phyloP scores from a whole-genome alignment of 108 stramenopile species.

The Conticribra weissflogii region DNA sequence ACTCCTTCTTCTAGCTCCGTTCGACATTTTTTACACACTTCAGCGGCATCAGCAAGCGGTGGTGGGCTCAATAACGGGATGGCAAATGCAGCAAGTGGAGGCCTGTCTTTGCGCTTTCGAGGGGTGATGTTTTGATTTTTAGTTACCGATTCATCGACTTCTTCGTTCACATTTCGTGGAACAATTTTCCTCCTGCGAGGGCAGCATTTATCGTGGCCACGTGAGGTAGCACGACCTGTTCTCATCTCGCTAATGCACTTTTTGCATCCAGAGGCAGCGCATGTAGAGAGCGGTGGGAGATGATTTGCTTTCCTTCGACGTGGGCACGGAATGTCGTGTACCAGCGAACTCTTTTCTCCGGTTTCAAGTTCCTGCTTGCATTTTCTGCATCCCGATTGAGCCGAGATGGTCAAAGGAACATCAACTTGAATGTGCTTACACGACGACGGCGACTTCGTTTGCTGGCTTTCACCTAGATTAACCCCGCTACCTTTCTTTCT shows the following conservation, averaged over 20 bases:
- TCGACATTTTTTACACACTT: conserved; percentile 8
- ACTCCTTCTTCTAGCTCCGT: background rate
- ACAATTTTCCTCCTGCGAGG: background rate
- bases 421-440: background rate
- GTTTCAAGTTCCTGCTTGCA: conserved; percentile 8
- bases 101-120: no score
- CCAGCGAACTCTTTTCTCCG: background rate
- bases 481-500: conserved; percentile 1
- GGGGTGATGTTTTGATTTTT: no score
- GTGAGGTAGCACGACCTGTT: background rate
- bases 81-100: no score
- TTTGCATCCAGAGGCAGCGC: background rate
- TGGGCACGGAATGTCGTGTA: conserved; percentile 4
- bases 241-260: conserved; percentile 1
- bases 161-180: background rate
- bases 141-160: no score
- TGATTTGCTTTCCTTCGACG: background rate
- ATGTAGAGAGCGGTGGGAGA: background rate
- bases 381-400: conserved; percentile 12
- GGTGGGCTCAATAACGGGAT: no score
- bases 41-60: no score
- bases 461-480: background rate
- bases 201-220: background rate
- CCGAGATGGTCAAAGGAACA: background rate
- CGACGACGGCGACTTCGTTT: background rate